Evolutionary conservation across 2,329 filamentous ascomycete species (phyloP).

Genomic region (Epichloe sp.): DNA sequence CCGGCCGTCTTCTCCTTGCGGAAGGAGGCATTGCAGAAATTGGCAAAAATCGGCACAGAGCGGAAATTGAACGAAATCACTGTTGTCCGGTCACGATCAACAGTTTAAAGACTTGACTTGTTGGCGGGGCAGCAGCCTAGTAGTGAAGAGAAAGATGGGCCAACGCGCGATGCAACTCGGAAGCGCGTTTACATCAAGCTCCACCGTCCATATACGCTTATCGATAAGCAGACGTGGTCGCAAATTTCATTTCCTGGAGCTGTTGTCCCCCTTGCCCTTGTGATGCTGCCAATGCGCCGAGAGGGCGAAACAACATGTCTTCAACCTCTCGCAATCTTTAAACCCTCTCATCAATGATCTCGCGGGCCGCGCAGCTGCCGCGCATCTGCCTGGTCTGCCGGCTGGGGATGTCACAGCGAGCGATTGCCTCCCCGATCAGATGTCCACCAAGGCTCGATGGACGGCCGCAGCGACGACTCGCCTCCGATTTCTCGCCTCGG

Average conservation of each 20-base stretch:
- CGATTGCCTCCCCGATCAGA: constrained; percentile 1
- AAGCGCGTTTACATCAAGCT: not conserved
- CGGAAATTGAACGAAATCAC: not conserved
- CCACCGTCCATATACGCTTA: not conserved
- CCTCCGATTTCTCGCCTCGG: constrained; percentile 12
- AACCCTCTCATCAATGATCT: constrained; percentile 19
- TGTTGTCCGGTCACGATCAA: not conserved
- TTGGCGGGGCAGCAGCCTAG: too few relatives aligned
- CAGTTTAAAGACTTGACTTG: not conserved
- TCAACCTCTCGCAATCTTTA: not conserved
- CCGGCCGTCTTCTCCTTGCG: constrained; percentile 20
- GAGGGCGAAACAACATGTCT: not conserved
- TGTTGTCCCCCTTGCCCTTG: not conserved
- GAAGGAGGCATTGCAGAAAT: constrained; percentile 17
- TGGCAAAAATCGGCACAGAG: not conserved
- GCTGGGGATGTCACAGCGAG: constrained; percentile 15
- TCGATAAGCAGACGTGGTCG: constrained; percentile 4
- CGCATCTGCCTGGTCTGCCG: constrained; percentile 23
- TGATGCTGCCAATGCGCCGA: not conserved
- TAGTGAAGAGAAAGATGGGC: not conserved
- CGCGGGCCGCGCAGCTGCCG: constrained; percentile 19
- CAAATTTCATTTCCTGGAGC: constrained; percentile 4
- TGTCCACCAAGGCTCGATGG: constrained; percentile 5
- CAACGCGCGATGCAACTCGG: not conserved
- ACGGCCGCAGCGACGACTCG: constrained; percentile 10